Evolutionary conservation across 108 stramenopile species (phyloP).

Genomic region (Aurantiochytrium sp.): DNA sequence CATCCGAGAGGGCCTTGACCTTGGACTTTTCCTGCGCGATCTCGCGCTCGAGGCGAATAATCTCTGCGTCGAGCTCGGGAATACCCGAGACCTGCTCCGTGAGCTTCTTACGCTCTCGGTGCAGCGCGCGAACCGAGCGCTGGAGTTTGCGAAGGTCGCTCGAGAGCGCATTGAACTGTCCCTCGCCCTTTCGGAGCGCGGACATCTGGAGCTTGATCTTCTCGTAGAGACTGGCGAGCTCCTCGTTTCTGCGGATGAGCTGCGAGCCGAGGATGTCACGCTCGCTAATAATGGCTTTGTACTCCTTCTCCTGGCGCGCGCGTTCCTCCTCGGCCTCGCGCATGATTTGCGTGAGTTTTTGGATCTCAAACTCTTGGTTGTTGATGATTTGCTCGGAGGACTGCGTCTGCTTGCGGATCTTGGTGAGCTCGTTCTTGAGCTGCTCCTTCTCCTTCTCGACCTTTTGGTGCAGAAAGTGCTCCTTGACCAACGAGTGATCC

Average conservation of each 20-base stretch:
- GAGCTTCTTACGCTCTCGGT: conserved; percentile 41
- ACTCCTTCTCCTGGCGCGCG: conserved; percentile 60
- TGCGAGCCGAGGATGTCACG: conserved; percentile 55
- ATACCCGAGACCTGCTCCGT: conserved; percentile 34
- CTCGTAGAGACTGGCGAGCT: conserved; percentile 59
- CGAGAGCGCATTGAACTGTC: conserved; percentile 37
- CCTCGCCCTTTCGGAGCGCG: conserved; percentile 55
- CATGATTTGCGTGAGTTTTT: conserved; percentile 53
- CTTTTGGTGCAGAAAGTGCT: conserved; percentile 55
- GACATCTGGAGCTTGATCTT: conserved; percentile 60
- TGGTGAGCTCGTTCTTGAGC: conserved; percentile 58
- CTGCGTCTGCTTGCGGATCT: conserved; percentile 60
- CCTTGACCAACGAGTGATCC: conserved; percentile 62
- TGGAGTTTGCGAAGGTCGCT: conserved; percentile 28
- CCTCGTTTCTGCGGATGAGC: conserved; percentile 57
- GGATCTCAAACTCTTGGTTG: conserved; percentile 56
- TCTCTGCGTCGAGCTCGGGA: conserved; percentile 36
- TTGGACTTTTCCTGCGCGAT: conserved; percentile 49
- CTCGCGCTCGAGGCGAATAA: conserved; percentile 48
- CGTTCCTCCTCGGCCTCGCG: conserved; percentile 64
- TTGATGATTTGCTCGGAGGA: conserved; percentile 51
- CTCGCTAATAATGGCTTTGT: conserved; percentile 55
- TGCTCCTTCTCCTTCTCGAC: conserved; percentile 60
- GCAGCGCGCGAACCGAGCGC: conserved; percentile 32
- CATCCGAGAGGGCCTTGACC: conserved; percentile 51